These are phyloP conservation scores for Hylodesmum podocarpum DNA, from an alignment of 306 rosid genomes.

Conservation along the genomic window DNA sequence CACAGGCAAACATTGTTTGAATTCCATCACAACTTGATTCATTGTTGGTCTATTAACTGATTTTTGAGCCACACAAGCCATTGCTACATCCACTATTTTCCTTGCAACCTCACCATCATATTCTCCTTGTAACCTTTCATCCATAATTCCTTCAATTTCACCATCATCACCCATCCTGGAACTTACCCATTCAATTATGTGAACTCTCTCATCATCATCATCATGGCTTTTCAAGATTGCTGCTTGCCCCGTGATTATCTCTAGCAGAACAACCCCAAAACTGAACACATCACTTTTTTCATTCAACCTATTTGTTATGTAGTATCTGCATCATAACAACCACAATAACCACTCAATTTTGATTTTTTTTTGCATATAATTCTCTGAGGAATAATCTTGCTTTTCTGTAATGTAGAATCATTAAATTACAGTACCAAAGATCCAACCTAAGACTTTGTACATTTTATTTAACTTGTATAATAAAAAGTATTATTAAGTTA, in stretches of 20 bases:
- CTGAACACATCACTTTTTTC: slow-evolving; percentile 29
- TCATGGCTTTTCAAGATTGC: slow-evolving; percentile 6
- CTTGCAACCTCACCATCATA: too few relatives aligned
- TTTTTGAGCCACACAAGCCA: background rate
- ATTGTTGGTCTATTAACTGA: background rate
- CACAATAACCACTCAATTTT: too few relatives aligned
- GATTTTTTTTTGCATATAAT: too few relatives aligned
- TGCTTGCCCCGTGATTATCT: slow-evolving; percentile 11
- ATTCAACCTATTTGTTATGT: background rate
- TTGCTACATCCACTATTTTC: background rate
- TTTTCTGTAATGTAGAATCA: too few relatives aligned
- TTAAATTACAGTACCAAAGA: too few relatives aligned
- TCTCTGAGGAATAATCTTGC: too few relatives aligned
- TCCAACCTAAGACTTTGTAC: too few relatives aligned
- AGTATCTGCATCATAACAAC: background rate
- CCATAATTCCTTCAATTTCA: background rate
- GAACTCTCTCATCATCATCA: too few relatives aligned
- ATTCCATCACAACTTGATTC: background rate
- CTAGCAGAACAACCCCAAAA: slow-evolving; percentile 21
- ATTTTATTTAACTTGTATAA: too few relatives aligned
- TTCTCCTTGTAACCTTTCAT: slow-evolving; percentile 6
- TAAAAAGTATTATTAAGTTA: too few relatives aligned
- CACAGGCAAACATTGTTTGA: background rate
- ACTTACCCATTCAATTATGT: background rate
- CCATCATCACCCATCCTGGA: background rate